A percentile compares a stretch with the other conserved stretches of the same genome.
phyloP scores from a whole-genome alignment of 1,139 yeast genomes.

The Geotrichum macrosporum region DNA sequence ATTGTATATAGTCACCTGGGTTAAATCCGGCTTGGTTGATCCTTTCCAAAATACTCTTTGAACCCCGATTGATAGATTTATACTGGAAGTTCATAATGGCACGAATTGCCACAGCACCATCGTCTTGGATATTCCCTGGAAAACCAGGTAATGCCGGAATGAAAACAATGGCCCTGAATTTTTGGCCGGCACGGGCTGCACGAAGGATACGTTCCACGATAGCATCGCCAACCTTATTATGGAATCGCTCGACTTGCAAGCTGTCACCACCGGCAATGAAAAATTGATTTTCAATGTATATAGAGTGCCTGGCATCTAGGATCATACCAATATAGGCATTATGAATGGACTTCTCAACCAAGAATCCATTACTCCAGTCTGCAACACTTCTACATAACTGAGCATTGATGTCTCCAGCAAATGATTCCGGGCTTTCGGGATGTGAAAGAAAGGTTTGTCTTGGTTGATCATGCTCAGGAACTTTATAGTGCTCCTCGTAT shows the following conservation, averaged over 20 bases:
- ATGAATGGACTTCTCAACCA: slow-evolving; percentile 22
- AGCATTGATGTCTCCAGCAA: slow-evolving; percentile 17
- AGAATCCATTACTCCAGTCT: slow-evolving; percentile 24
- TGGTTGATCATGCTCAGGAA: slow-evolving; percentile 16
- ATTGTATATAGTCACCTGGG: slow-evolving; percentile 23
- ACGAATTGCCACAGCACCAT: slow-evolving; percentile 22
- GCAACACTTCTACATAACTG: slow-evolving; percentile 21
- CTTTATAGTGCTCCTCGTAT: slow-evolving; percentile 12
- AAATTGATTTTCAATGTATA: slow-evolving; percentile 24
- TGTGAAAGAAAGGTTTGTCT: slow-evolving; percentile 15
- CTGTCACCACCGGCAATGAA: slow-evolving; percentile 23
- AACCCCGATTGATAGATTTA: slow-evolving; percentile 22
- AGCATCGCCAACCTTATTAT: slow-evolving; percentile 23
- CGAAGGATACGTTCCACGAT: slow-evolving; percentile 21
- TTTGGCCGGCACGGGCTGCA: slow-evolving; percentile 21
- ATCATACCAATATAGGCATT: slow-evolving; percentile 23
- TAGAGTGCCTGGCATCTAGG: slow-evolving; percentile 21
- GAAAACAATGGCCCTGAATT: slow-evolving; percentile 17
- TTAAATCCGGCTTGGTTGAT: slow-evolving; percentile 20
- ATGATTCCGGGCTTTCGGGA: slow-evolving; percentile 19
- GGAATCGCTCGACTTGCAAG: slow-evolving; percentile 19
- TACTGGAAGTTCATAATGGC: slow-evolving; percentile 25
- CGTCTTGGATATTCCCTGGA: slow-evolving; percentile 22
- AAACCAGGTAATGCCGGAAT: slow-evolving; percentile 25
- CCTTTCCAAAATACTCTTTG: slow-evolving; percentile 21